Base-by-base conservation (phyloP, 345 rosid genomes). In the Gossypium arboreum region DNA sequence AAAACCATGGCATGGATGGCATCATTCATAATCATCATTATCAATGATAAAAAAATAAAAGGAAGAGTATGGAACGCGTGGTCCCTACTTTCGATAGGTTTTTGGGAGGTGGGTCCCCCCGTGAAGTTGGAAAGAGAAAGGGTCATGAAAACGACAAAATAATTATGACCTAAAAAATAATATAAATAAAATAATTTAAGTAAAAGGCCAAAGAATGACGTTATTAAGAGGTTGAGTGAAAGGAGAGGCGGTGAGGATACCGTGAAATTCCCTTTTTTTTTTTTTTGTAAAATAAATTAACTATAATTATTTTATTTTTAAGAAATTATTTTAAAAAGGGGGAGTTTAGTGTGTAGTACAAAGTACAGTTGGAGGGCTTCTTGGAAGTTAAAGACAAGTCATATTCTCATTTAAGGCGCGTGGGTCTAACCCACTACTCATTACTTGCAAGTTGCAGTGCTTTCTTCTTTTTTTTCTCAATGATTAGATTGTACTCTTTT, bases 331-430 rank as follows among this genome's bases (percentile, higher is more conserved):
- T 34, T 5, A 34, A 34, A 50, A 20, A 57, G 10, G 12, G 0
- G 10, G 4, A 18, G 27, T 18, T 22, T 39, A 11, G 8, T 20
- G 50, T 24, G 20, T 11, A 17, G 52, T 59, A 39, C 27, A 45
- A 15, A 20, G 2, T 75, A 44, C 12, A 8, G 7, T 50, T 29
- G 10, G 2, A 68, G 18, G 10, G 45, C 39, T 3, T 51, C 16
- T 12, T 72, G 13, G 13, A n/a, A 50, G 44, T 48, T 68, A 2
- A 39, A 3, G 15, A 50, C 44, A 50, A 50, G 58, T 16, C 24
- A 9, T 22, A 72, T 74, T 62, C 52, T 67, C 75, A 62, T 41
- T 64, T 13, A 2, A 10, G 54, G 78, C 71, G 81, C 79, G 84
- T 81, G 78, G 48, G 22, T 7, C 0, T 0, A 57, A 27, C 13